A percentile compares a stretch with the other conserved stretches of the same genome.
These are phyloP conservation scores for Pythium myriotylum DNA, from an alignment of 352 stramenopile genomes.

Conservation along the genomic window DNA sequence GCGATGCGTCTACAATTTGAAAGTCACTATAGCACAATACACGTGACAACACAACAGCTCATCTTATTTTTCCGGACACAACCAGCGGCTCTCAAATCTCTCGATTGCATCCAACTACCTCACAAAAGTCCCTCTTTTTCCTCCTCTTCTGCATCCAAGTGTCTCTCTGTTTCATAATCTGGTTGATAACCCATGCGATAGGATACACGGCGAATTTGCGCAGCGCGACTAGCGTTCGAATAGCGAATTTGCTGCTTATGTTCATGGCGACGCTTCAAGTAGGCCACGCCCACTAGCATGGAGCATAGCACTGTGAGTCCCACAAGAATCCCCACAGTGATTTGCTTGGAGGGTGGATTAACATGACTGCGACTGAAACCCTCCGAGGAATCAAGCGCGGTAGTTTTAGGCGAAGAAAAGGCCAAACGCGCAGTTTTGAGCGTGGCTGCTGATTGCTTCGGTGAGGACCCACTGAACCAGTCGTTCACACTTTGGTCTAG, in stretches of 20 bases:
- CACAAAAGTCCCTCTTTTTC: conserved; percentile 64
- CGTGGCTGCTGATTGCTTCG: conserved; percentile 27
- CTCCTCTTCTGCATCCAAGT: conserved; percentile 42
- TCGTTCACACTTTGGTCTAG: conserved; percentile 46
- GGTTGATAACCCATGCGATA: conserved; percentile 66
- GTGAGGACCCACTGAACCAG: conserved; percentile 27
- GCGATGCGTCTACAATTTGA: conserved; percentile 9
- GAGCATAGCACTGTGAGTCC: conserved; percentile 52
- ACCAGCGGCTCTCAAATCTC: too few species aligned
- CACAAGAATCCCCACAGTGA: conserved; percentile 61
- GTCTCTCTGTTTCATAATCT: neutral
- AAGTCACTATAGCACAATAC: neutral
- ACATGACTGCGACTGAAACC: conserved; percentile 2
- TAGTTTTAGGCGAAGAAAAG: conserved; percentile 20
- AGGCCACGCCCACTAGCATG: conserved; percentile 63
- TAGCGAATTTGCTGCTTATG: conserved; percentile 51
- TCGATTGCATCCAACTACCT: conserved; percentile 12
- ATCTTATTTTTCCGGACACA: too few species aligned
- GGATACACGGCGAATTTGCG: conserved; percentile 76
- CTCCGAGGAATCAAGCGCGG: neutral
- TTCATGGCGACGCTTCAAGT: conserved; percentile 68
- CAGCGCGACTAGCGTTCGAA: conserved; percentile 56
- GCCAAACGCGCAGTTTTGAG: conserved; percentile 42
- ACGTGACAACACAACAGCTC: neutral
- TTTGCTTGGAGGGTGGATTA: conserved; percentile 63